Percentiles rank a stretch among this genome's conserved stretches.
These are phyloP conservation scores for Crinitomyces ghanaensis DNA, from an alignment of 805 yeast species.

Conservation along the genomic window DNA sequence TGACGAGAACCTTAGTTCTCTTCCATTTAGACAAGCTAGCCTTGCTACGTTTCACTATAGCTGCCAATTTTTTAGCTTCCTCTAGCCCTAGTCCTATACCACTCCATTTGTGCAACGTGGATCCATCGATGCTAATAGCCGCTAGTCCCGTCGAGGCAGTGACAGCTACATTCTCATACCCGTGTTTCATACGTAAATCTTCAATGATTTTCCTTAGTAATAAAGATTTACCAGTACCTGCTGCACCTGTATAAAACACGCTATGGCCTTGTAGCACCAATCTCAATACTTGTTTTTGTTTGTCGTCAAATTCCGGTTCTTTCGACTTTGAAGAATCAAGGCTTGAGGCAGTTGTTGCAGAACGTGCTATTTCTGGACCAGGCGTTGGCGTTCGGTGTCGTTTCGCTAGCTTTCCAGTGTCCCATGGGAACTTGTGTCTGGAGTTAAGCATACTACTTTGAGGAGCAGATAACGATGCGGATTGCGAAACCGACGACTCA, in stretches of 20 bases:
- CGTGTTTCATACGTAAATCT: slow-evolving; percentile 29
- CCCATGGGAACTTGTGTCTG: no score
- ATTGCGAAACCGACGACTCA: no score
- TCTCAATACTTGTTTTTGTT: slow-evolving; percentile 45
- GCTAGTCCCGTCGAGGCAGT: slow-evolving; percentile 93
- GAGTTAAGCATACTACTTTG: no score
- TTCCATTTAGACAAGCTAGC: slow-evolving; percentile 49
- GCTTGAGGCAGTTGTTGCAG: no score
- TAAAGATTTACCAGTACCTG: slow-evolving; percentile 96
- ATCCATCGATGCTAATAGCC: slow-evolving; percentile 79
- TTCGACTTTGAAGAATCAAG: no score
- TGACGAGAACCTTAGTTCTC: slow-evolving; percentile 53
- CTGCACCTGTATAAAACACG: slow-evolving; percentile 91
- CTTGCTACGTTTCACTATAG: slow-evolving; percentile 36
- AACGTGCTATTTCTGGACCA: no score
- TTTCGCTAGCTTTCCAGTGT: no score
- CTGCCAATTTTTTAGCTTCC: slow-evolving; percentile 31
- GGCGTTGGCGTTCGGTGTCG: no score
- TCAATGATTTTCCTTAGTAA: slow-evolving; percentile 54
- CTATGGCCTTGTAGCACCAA: slow-evolving; percentile 42
- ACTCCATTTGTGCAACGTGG: slow-evolving; percentile 66
- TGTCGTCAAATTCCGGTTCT: slow-evolving; percentile 17
- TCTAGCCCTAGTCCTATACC: slow-evolving; percentile 67
- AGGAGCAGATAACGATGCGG: no score
- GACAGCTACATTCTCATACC: slow-evolving; percentile 38